Evolutionary conservation across 495 filamentous ascomycete genomes (phyloP).

Genomic region (Neurospora discreta): DNA sequence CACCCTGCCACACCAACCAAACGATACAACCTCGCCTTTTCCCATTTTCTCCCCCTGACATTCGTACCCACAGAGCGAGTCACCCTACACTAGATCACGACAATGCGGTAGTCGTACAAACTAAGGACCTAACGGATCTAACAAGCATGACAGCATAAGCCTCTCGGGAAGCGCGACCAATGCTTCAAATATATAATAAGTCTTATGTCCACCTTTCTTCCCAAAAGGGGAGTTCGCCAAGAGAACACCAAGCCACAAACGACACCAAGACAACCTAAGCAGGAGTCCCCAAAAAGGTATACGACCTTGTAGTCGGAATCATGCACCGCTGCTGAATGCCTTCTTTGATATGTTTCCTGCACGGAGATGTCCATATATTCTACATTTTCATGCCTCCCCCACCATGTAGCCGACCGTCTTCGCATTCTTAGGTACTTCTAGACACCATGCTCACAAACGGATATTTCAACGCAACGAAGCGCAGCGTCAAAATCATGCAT

Average conservation of each 20-base stretch:
- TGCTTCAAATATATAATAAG: background rate
- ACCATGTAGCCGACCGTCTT: background rate
- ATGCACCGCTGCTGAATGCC: background rate
- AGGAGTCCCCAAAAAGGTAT: background rate
- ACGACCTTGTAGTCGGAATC: background rate
- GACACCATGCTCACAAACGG: background rate
- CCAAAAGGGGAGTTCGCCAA: background rate
- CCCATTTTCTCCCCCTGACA: background rate
- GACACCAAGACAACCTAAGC: background rate
- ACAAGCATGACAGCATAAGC: background rate
- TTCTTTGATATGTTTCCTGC: background rate
- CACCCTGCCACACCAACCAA: background rate
- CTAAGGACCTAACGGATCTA: background rate
- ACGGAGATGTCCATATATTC: background rate
- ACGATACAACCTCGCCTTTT: background rate
- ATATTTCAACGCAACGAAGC: background rate
- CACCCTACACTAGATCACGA: background rate
- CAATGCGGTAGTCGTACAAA: background rate
- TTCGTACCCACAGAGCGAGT: background rate
- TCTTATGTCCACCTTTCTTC: background rate
- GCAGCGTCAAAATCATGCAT: background rate
- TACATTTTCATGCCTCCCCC: background rate
- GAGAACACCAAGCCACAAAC: background rate
- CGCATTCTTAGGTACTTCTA: background rate
- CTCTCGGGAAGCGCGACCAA: background rate